phyloP scores from a whole-genome alignment of 495 filamentous ascomycete species.

The Geoglossum glabrum region DNA sequence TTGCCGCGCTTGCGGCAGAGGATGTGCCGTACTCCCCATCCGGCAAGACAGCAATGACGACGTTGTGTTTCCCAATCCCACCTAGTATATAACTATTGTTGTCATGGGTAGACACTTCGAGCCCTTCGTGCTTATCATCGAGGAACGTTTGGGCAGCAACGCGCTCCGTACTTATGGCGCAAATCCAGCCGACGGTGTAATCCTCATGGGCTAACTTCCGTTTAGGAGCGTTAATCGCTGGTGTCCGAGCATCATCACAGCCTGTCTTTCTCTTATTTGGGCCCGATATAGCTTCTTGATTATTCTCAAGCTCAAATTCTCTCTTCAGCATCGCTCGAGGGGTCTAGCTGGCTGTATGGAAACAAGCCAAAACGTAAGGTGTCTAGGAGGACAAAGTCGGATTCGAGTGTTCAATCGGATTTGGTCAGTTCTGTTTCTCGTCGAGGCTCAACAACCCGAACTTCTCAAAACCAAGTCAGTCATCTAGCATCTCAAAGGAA shows the following conservation, averaged over 20 bases:
- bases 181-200: background rate
- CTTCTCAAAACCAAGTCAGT: background rate
- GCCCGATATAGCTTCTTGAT: conserved; percentile 1
- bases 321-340: background rate
- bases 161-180: background rate
- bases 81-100: conserved; percentile 18
- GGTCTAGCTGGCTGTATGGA: background rate
- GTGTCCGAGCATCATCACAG: conserved; percentile 2
- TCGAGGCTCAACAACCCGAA: background rate
- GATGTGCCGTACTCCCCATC: conserved; percentile 14
- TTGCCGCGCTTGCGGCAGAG: conserved; percentile 16
- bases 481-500: background rate
- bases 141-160: background rate
- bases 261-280: background rate
- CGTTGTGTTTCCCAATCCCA: conserved; percentile 16
- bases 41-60: conserved; percentile 20
- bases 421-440: background rate
- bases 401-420: background rate
- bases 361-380: background rate
- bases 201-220: background rate
- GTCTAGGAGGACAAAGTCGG: background rate
- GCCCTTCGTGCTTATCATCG: background rate
- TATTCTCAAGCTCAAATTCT: conserved; percentile 3
- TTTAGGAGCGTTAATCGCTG: background rate
- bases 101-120: conserved; percentile 4